Conservation (phyloP, 208 protist species). For the Naegleria fowleri region DNA sequence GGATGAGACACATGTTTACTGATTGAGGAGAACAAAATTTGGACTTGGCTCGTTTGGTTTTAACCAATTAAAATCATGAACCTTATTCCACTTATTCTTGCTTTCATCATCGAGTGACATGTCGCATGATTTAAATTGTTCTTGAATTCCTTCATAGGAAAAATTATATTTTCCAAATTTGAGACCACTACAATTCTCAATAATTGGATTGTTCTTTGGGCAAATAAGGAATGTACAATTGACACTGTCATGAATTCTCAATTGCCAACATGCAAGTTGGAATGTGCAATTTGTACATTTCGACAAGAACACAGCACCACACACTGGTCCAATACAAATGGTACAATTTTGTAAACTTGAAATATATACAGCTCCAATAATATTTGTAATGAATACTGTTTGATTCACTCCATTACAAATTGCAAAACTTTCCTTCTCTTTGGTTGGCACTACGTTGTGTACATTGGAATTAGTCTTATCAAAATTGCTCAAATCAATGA, state of each 20-base stretch:
- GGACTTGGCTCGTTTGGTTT: not conserved
- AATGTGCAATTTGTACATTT: conserved; percentile 11
- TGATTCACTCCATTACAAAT: not conserved
- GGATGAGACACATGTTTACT: no score
- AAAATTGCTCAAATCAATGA: not conserved
- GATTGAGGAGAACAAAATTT: not conserved
- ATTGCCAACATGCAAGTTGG: not conserved
- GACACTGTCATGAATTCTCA: not conserved
- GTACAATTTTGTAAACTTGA: not conserved
- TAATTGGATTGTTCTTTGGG: conserved; percentile 17
- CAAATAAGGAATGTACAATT: not conserved
- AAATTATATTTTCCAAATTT: not conserved
- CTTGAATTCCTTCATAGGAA: not conserved
- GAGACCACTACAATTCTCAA: not conserved
- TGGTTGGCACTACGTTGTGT: not conserved
- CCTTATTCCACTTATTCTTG: conserved; percentile 17
- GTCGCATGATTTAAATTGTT: not conserved
- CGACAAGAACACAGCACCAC: not conserved
- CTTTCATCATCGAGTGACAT: not conserved
- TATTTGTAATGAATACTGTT: not conserved
- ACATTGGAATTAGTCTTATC: not conserved
- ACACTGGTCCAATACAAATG: not conserved
- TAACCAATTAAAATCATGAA: conserved; percentile 24
- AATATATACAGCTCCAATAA: conserved; percentile 5
- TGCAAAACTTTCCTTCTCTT: not conserved